Conservation (phyloP, 345 rosid species). For the Sisymbrium irio region DNA sequence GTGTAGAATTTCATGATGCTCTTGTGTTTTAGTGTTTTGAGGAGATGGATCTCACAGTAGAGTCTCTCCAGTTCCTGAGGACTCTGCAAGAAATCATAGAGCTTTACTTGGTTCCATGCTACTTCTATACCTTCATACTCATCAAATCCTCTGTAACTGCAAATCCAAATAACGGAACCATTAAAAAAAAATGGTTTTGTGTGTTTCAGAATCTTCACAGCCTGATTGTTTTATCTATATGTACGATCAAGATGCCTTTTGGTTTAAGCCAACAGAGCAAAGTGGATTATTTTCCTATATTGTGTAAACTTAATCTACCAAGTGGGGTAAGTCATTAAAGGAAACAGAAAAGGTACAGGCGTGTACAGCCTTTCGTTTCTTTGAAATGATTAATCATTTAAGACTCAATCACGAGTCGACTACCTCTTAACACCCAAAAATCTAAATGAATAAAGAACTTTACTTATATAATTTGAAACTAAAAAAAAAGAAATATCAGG, state of each 20-base stretch:
- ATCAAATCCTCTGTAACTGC: conserved; percentile 91
- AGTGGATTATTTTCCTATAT: background rate
- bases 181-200: background rate
- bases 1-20: conserved; percentile 89
- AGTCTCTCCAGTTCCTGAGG: conserved; percentile 96
- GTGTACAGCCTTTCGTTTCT: too few species aligned
- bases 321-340: background rate
- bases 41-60: conserved; percentile 91
- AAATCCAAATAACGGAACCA: conserved; percentile 6
- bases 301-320: background rate
- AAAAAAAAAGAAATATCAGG: background rate
- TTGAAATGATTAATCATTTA: background rate
- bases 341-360: background rate
- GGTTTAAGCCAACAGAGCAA: background rate
- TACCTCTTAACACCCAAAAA: background rate
- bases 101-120: conserved; percentile 99
- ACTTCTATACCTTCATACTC: conserved; percentile 93
- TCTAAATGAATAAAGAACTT: background rate
- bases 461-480: background rate
- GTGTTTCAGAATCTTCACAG: background rate
- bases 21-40: conserved; percentile 82
- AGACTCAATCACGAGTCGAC: background rate
- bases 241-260: background rate
- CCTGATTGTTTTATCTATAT: background rate
- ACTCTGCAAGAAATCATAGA: conserved; percentile 81